Percentiles rank a stretch among this genome's conserved stretches.
Evolutionary conservation across 148 eudicot species (phyloP).

Genomic region (Cornus suecica): DNA sequence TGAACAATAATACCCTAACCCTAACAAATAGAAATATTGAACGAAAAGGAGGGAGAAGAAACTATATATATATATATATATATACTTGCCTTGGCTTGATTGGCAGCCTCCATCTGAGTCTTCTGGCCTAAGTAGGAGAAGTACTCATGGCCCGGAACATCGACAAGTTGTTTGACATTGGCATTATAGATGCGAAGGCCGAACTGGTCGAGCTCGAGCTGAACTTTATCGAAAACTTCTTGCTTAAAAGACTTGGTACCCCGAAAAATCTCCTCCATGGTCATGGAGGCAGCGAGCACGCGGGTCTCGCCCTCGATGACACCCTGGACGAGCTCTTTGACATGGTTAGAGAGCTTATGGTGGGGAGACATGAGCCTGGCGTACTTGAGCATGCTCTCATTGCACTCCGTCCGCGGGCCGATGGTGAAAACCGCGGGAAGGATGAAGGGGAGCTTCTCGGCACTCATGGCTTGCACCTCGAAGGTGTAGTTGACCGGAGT

Average conservation of each 20-base stretch:
- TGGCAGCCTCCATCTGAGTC: slow-evolving; percentile 42
- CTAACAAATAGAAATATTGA: too few relatives aligned
- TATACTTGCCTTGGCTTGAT: slow-evolving; percentile 44
- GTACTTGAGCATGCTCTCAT: not conserved
- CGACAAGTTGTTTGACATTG: slow-evolving; percentile 41
- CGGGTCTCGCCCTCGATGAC: slow-evolving; percentile 13
- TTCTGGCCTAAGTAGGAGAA: slow-evolving; percentile 41
- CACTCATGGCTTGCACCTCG: slow-evolving; percentile 10
- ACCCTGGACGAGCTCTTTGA: slow-evolving; percentile 8
- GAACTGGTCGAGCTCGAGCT: slow-evolving; percentile 35
- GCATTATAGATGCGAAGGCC: slow-evolving; percentile 35
- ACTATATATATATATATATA: not conserved
- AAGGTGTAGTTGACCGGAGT: slow-evolving; percentile 9
- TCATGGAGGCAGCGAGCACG: slow-evolving; percentile 9
- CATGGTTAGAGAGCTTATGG: slow-evolving; percentile 6
- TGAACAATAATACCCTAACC: too few relatives aligned
- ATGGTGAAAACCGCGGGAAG: slow-evolving; percentile 9
- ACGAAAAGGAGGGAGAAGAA: too few relatives aligned
- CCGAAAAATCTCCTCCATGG: slow-evolving; percentile 9
- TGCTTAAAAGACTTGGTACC: slow-evolving; percentile 4
- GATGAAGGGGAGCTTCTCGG: slow-evolving; percentile 5
- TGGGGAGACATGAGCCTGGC: slow-evolving; percentile 4
- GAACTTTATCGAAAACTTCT: slow-evolving; percentile 10
- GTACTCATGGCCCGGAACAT: slow-evolving; percentile 35
- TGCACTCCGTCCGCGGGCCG: not conserved